A percentile compares a stretch with the other conserved stretches of the same genome.
Evolutionary conservation across 345 rosid species (phyloP).

Genomic region (Euphorbia peplus): DNA sequence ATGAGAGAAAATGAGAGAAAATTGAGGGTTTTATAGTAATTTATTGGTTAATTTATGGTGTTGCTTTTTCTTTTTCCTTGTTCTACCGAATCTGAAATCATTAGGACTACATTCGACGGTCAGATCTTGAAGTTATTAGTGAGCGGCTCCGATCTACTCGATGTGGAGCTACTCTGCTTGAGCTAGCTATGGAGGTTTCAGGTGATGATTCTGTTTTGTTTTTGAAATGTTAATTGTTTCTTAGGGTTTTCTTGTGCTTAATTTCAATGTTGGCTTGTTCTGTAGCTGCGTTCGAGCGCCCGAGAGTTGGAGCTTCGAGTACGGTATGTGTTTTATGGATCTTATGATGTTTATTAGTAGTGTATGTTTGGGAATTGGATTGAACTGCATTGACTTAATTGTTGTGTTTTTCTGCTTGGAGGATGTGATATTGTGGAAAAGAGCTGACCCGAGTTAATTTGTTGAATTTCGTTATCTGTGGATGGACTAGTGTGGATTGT

Average conservation of each 20-base stretch:
- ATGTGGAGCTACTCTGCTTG: conserved; percentile 8
- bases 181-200: conserved; percentile 19
- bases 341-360: background rate
- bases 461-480: background rate
- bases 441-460: background rate
- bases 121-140: conserved; percentile 37
- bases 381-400: background rate
- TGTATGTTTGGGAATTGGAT: background rate
- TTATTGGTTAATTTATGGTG: conserved; percentile 5
- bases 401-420: background rate
- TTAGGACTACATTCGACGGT: background rate
- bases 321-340: conserved; percentile 50
- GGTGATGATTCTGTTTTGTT: conserved; percentile 1
- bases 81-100: conserved; percentile 20
- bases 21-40: background rate
- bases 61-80: conserved; percentile 18
- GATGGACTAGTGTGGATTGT: background rate
- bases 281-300: conserved; percentile 79
- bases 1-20: conserved; percentile 13
- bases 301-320: conserved; percentile 59
- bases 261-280: conserved; percentile 79
- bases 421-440: background rate
- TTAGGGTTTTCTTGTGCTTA: background rate
- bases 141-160: conserved; percentile 29
- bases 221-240: conserved; percentile 26